These are phyloP conservation scores for Areca catechu DNA, from an alignment of 176 grass and related monocot genomes.

Conservation along the genomic window DNA sequence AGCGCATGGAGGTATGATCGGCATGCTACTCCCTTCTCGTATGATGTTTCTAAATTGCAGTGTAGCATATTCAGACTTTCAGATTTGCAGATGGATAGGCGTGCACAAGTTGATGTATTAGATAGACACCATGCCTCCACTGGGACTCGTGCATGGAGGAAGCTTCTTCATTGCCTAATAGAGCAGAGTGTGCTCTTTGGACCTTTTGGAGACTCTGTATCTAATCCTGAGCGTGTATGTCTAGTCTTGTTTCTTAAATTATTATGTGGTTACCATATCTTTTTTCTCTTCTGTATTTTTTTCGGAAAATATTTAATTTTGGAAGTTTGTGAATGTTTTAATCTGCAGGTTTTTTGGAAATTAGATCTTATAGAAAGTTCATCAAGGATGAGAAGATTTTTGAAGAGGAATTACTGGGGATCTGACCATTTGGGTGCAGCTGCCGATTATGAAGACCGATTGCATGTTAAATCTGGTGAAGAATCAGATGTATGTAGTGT, in stretches of 20 bases:
- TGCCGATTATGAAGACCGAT: constrained; percentile 74
- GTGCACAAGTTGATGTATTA: constrained; percentile 61
- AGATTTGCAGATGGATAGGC: constrained; percentile 83
- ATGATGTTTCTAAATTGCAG: constrained; percentile 16
- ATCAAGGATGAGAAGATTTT: constrained; percentile 96
- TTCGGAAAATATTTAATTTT: neutral
- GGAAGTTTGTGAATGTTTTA: neutral
- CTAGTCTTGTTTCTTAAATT: constrained; percentile 2
- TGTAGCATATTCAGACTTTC: constrained; percentile 14
- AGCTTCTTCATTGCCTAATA: constrained; percentile 83
- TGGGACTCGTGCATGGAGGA: constrained; percentile 83
- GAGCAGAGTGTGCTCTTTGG: constrained; percentile 87
- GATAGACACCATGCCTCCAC: constrained; percentile 47
- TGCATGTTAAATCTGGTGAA: constrained; percentile 38
- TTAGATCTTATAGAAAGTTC: constrained; percentile 91
- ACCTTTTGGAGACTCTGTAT: constrained; percentile 63
- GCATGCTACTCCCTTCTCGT: constrained; percentile 13
- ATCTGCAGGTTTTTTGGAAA: constrained; percentile 77
- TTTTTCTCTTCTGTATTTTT: neutral
- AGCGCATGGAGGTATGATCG: constrained; percentile 70
- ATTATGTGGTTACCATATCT: neutral
- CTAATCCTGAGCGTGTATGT: constrained; percentile 59
- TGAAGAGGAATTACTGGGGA: constrained; percentile 91
- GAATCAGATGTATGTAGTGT: constrained; percentile 31
- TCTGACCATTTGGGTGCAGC: constrained; percentile 91